Evolutionary conservation across 768 basidiomycete species (phyloP), one percentile per base, ranked within the genome.

Genomic region (Lactarius vividus): DNA sequence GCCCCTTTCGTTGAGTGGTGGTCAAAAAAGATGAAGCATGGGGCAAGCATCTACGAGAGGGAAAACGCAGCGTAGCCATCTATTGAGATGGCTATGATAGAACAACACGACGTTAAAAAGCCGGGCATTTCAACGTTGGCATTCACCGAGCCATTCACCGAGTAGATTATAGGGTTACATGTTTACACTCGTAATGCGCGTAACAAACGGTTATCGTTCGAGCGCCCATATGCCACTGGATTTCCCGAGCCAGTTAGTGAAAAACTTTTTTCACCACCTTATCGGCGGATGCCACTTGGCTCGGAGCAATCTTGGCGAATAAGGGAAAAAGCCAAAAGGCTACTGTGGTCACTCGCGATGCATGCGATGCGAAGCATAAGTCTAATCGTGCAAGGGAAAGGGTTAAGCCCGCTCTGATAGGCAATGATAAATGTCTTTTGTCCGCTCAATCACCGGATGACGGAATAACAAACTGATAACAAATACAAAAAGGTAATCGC

Each of bases 111-210:
- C 23, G 55, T 35, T 33, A 61, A 52, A 57, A 2, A 9, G 20
- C 1, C 8, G 35, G 63, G 35, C 65, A 61, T 71, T 5, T 31
- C 31, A 49, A 8, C 8, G 37, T 46, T 53, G 31, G 20, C 71
- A 73, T 77, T 81, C 77, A 81, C 79, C 80, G 80, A 81, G 79
- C 76, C 82, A 81, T 84, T 83, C 83, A 84, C 83, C 83, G 83
- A 85, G 83, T 81, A 74, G 81, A 70, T 65, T 49, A 60, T 44
- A 39, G 42, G 37, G 26, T 31, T 20, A 26, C 33, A 26, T 31
- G 54, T 46, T 31, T 18, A 2, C 65, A 15, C 23, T 18, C 55
- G 37, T 60, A 23, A 57, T 26, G 23, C 20, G 1, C 23, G 46
- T 49, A 49, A 49, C 46, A 49, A 49, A 49, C 23, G 3, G 37